Evolutionary conservation across 495 filamentous ascomycete genomes (phyloP).

Genomic region (Achaetomiella virescens): DNA sequence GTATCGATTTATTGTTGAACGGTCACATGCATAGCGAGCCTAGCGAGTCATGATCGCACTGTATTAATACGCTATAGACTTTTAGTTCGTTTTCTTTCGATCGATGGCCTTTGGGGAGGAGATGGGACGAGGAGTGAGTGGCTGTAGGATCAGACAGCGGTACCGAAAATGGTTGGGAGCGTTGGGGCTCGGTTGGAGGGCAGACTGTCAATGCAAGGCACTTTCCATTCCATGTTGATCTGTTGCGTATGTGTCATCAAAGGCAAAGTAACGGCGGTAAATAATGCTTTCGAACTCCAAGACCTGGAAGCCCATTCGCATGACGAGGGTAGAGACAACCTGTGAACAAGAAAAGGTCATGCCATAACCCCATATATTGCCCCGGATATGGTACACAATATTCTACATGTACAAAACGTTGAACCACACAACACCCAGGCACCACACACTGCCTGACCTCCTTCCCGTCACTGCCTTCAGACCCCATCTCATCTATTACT

Average conservation of each 20-base stretch:
- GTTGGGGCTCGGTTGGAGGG: not conserved
- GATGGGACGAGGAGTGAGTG: no score
- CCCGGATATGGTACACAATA: conserved; percentile 1
- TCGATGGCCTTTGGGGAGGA: not conserved
- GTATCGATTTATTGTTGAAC: not conserved
- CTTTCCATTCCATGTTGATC: not conserved
- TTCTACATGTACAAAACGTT: not conserved
- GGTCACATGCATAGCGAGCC: not conserved
- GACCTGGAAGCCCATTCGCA: no score
- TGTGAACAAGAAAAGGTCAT: no score
- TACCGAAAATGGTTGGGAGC: not conserved
- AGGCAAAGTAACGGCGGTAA: not conserved
- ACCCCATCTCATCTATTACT: not conserved
- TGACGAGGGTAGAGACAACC: no score
- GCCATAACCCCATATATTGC: not conserved
- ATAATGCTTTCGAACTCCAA: not conserved
- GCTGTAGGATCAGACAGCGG: no score
- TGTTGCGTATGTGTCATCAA: not conserved
- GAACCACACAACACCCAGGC: not conserved
- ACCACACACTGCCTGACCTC: not conserved
- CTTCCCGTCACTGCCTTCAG: not conserved
- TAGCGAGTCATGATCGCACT: conserved; percentile 10
- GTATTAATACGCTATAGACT: conserved; percentile 24
- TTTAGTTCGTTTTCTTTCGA: conserved; percentile 10
- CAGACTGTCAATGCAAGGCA: conserved; percentile 4